Conservation (phyloP, 331 rosid genomes). For the Ulmus americana region DNA sequence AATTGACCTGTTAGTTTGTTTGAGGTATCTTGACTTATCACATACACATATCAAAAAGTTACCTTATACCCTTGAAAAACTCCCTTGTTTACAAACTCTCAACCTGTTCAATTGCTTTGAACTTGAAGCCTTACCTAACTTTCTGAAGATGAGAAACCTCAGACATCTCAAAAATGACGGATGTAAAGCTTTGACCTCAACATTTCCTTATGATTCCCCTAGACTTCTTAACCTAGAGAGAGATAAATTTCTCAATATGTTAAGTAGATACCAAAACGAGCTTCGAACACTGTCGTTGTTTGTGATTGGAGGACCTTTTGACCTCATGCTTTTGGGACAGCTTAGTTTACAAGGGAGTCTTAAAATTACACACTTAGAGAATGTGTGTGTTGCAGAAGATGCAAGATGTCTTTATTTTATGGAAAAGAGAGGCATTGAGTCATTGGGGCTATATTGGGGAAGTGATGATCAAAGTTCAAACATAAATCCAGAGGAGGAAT, state of each 20-base stretch:
- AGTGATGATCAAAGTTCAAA: neutral
- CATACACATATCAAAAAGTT: constrained; percentile 7
- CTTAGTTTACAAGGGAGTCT: constrained; percentile 10
- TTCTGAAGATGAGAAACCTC: neutral
- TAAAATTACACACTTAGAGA: constrained; percentile 4
- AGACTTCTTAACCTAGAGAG: neutral
- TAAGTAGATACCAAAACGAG: neutral
- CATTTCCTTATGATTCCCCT: neutral
- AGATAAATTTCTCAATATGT: neutral
- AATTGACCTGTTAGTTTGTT: constrained; percentile 7
- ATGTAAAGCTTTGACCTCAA: constrained; percentile 8
- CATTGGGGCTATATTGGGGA: constrained; percentile 17
- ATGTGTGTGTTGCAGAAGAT: neutral
- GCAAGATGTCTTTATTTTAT: neutral
- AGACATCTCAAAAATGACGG: constrained; percentile 23
- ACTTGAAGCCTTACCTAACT: constrained; percentile 20
- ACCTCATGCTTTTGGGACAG: neutral
- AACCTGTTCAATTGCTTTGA: constrained; percentile 23
- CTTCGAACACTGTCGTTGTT: constrained; percentile 18
- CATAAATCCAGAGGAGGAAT: neutral
- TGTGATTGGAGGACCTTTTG: neutral
- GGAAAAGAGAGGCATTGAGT: neutral
- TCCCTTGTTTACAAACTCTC: constrained; percentile 12
- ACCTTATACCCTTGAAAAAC: constrained; percentile 12
- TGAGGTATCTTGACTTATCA: constrained; percentile 27